A percentile compares a stretch with the other conserved stretches of the same genome.
These are phyloP conservation scores for Colletotrichum limetticola DNA, from an alignment of 2,329 filamentous ascomycete genomes.

Conservation along the genomic window DNA sequence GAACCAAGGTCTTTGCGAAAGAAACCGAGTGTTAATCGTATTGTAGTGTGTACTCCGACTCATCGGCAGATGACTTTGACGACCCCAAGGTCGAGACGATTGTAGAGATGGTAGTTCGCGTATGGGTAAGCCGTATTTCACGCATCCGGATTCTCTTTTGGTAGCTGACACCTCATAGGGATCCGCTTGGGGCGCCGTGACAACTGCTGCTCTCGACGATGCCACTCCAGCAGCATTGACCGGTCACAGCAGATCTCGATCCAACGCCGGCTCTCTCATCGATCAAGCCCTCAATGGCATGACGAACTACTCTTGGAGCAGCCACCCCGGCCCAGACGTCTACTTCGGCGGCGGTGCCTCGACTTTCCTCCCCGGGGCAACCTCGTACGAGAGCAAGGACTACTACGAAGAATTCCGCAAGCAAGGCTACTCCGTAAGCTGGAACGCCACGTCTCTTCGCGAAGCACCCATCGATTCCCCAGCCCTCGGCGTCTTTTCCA, in stretches of 20 bases:
- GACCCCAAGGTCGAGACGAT: conserved; percentile 90
- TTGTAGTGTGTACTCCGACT: conserved; percentile 77
- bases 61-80: conserved; percentile 77
- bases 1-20: neutral
- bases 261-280: conserved; percentile 76
- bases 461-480: conserved; percentile 66
- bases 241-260: conserved; percentile 77
- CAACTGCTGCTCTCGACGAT: conserved; percentile 82
- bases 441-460: conserved; percentile 78
- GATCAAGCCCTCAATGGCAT: conserved; percentile 81
- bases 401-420: conserved; percentile 83
- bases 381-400: conserved; percentile 76
- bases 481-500: conserved; percentile 82
- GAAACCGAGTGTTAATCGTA: neutral
- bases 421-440: conserved; percentile 76
- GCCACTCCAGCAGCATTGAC: conserved; percentile 82
- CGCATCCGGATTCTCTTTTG: accelerated
- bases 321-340: conserved; percentile 79
- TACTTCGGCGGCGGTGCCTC: conserved; percentile 87
- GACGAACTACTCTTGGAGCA: conserved; percentile 84
- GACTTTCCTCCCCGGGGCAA: conserved; percentile 75
- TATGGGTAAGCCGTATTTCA: conserved; percentile 64
- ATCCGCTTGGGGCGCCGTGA: conserved; percentile 73
- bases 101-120: conserved; percentile 79
- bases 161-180: conserved; percentile 43